A percentile compares a stretch with the other conserved stretches of the same genome.
phyloP scores from a whole-genome alignment of 208 protist species.

The Angomonas deanei region DNA sequence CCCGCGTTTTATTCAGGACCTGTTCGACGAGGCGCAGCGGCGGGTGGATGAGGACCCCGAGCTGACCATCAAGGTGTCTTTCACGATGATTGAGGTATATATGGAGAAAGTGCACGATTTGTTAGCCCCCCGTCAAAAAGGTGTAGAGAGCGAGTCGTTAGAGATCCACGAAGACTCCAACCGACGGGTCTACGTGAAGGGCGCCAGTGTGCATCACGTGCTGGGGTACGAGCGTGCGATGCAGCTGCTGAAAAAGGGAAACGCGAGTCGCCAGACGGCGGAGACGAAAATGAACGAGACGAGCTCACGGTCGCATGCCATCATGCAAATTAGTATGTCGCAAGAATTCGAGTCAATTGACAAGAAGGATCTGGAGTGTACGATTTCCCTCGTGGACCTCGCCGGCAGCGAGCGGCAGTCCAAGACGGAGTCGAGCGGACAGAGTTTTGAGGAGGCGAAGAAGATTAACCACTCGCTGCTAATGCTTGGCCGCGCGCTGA shows the following conservation, averaged over 20 bases:
- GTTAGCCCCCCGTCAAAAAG: conserved; percentile 44
- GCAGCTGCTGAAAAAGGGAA: conserved; percentile 56
- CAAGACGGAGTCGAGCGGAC: conserved; percentile 72
- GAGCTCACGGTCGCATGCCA: conserved; percentile 87
- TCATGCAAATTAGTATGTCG: conserved; percentile 74
- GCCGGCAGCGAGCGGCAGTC: conserved; percentile 81
- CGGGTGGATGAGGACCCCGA: conserved; percentile 43
- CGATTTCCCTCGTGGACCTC: conserved; percentile 76
- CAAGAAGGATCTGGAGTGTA: conserved; percentile 45
- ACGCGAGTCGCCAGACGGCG: conserved; percentile 62
- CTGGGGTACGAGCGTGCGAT: conserved; percentile 55
- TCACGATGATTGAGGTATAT: conserved; percentile 84
- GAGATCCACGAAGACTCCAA: conserved; percentile 61
- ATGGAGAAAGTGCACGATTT: conserved; percentile 74
- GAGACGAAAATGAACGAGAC: conserved; percentile 85
- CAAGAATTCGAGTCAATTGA: conserved; percentile 51
- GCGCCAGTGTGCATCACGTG: conserved; percentile 67
- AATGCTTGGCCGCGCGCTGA: conserved; percentile 81
- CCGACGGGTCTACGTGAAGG: conserved; percentile 56
- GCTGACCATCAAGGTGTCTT: conserved; percentile 47
- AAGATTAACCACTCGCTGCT: conserved; percentile 88
- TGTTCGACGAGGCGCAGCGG: conserved; percentile 43
- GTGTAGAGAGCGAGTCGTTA: conserved; percentile 70
- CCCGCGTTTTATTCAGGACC: conserved; percentile 26
- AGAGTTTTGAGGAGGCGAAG: conserved; percentile 83